Conservation (phyloP, 1,284 basidiomycete genomes). For the Abortiporus biennis region DNA sequence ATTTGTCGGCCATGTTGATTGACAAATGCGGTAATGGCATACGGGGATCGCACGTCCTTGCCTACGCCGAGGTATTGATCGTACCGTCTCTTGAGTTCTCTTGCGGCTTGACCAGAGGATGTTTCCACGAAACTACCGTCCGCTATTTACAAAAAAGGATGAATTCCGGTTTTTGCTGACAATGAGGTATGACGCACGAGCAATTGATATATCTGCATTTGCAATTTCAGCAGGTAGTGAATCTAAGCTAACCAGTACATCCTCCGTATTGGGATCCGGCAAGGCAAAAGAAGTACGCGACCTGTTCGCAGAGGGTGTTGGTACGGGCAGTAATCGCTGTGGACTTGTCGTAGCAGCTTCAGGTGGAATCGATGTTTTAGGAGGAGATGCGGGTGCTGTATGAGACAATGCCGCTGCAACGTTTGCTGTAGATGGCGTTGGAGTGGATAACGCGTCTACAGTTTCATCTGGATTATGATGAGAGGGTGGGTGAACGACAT, state of each 20-base stretch:
- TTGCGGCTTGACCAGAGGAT: conserved; percentile 63
- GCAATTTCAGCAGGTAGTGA: conserved; percentile 42
- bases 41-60: conserved; percentile 64
- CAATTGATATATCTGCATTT: conserved; percentile 52
- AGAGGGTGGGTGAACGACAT: no score
- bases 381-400: background rate
- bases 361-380: background rate
- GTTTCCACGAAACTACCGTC: conserved; percentile 76
- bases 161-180: background rate
- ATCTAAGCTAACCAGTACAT: conserved; percentile 16
- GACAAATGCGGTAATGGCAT: conserved; percentile 69
- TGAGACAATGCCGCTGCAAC: background rate
- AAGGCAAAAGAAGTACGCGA: conserved; percentile 39
- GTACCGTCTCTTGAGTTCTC: conserved; percentile 67
- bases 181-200: conserved; percentile 39
- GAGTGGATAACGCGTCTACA: conserved; percentile 4
- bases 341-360: conserved; percentile 16
- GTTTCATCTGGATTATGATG: background rate
- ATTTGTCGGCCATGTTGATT: conserved; percentile 73
- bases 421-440: conserved; percentile 5
- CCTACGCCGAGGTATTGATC: conserved; percentile 63
- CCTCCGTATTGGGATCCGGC: conserved; percentile 28
- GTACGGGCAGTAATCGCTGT: conserved; percentile 38
- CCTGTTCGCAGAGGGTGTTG: conserved; percentile 32
- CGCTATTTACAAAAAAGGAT: conserved; percentile 10